Base-by-base conservation (phyloP, 2,329 filamentous ascomycete species). In the Podosphaera aphanis region DNA sequence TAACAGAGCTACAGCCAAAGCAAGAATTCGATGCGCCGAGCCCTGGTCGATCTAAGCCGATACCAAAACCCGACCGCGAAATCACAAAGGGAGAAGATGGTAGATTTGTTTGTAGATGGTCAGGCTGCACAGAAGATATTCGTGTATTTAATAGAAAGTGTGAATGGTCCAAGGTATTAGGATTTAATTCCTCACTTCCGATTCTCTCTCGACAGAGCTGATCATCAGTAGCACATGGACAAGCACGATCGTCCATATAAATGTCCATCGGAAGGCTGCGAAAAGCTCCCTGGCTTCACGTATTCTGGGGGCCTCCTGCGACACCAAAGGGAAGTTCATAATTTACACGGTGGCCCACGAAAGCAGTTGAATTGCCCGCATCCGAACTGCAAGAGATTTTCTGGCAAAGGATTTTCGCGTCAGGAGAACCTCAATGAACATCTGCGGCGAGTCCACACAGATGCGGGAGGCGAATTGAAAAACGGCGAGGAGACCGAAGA, bases 401-500 rank as follows among this genome's bases (percentile, higher is more conserved):
- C 74, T 0, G 86, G 84, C 50, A 83, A 84, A 56, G 85, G 85
- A 19, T 95, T 95, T 61, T 92, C 86, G 7, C 76, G 88, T 43
- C 82, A 86, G 57, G 88, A 95, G 63, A 95, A 95, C 56, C 68
- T 94, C 3, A 85, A 88, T 58, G 88, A 95, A 63, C 88, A 95
- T 62, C 66, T 94, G 16, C 80, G 88, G 18, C 77, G 88, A 21
- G 83, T 92, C n/a, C 88, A 95, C 59, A 79, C 69, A 42, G 64
- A 66, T 36, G 16, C 29, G 11, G 62, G 58, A 23, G 58, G 63
- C 56, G 60, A 46, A 52, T 49, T 43, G 39, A 46, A 53, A 36
- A 51, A 53, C 10, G 57, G 56, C n/a, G 65, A 65, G 43, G 67
- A 69, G n/a, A 56, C 53, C 1, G 57, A 56, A 49, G 53, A 55